These are phyloP conservation scores for Chaetomium sp. DNA, from an alignment of 2,329 filamentous ascomycete genomes.

Conservation along the genomic window DNA sequence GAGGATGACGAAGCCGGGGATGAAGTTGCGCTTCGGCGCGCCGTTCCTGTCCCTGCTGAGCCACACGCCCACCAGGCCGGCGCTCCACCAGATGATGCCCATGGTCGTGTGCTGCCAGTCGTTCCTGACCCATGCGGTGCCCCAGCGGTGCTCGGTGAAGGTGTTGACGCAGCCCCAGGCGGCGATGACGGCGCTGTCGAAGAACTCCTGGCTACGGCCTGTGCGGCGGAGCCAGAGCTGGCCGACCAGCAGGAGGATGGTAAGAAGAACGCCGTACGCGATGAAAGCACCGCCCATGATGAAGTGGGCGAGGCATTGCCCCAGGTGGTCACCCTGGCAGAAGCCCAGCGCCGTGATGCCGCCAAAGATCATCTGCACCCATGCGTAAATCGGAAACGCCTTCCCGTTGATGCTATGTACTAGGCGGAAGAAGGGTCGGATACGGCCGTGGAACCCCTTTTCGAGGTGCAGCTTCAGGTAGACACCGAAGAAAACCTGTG, in stretches of 20 bases:
- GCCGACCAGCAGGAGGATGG: slow-evolving; percentile 82
- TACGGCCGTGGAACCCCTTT: slow-evolving; percentile 76
- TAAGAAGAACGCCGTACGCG: slow-evolving; percentile 85
- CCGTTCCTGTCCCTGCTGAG: slow-evolving; percentile 82
- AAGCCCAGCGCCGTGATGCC: slow-evolving; percentile 91
- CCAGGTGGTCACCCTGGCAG: slow-evolving; percentile 86
- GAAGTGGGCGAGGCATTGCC: slow-evolving; percentile 93
- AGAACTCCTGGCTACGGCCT: slow-evolving; percentile 93
- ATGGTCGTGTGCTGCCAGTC: slow-evolving; percentile 99
- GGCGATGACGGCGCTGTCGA: slow-evolving; percentile 87
- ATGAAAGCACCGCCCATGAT: slow-evolving; percentile 99
- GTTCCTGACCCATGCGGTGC: slow-evolving; percentile 82
- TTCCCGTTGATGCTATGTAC: slow-evolving; percentile 84
- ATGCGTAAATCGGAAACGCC: slow-evolving; percentile 79
- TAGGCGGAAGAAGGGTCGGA: slow-evolving; percentile 71
- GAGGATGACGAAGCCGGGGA: slow-evolving; percentile 87
- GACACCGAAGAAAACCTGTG: slow-evolving; percentile 77
- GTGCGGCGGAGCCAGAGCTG: slow-evolving; percentile 82
- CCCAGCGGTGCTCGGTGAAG: slow-evolving; percentile 97
- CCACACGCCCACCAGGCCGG: slow-evolving; percentile 90
- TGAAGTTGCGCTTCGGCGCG: slow-evolving; percentile 85
- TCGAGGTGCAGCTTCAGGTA: slow-evolving; percentile 91
- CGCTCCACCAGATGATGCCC: slow-evolving; percentile 99
- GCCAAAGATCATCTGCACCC: slow-evolving; percentile 95
- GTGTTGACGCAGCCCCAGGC: slow-evolving; percentile 97